phyloP scores from a whole-genome alignment of 1,284 basidiomycete species.

The Amylostereum areolatum region DNA sequence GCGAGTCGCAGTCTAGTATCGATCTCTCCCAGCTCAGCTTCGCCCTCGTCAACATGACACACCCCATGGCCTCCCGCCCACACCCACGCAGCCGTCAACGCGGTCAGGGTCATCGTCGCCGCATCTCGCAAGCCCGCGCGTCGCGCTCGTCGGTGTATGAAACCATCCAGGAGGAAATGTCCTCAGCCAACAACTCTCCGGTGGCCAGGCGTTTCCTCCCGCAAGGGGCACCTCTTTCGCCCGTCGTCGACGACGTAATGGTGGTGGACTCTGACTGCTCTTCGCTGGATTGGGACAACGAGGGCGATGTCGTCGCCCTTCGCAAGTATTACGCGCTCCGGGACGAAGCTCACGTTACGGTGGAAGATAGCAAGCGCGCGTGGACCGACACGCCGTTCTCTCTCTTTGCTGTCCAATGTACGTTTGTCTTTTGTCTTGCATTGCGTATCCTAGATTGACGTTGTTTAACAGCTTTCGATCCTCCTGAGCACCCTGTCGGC shows the following conservation, averaged over 20 bases:
- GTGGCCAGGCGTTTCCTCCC: constrained; percentile 23
- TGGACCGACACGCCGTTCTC: constrained; percentile 75
- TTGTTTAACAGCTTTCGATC: constrained; percentile 53
- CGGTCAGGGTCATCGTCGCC: constrained; percentile 63
- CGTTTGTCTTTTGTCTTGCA: constrained; percentile 22
- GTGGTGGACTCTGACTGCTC: constrained; percentile 50
- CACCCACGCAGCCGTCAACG: constrained; percentile 34
- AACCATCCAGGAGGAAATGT: constrained; percentile 67
- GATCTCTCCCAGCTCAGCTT: constrained; percentile 57
- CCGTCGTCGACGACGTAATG: constrained; percentile 36
- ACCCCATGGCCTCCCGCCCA: constrained; percentile 30
- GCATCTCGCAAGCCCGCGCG: constrained; percentile 54
- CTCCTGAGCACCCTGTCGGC: constrained; percentile 53
- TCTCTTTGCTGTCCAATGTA: constrained; percentile 64
- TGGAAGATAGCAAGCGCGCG: constrained; percentile 56
- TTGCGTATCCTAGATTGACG: background rate
- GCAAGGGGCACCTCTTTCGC: constrained; percentile 7
- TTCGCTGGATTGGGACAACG: constrained; percentile 57
- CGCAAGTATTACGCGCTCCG: constrained; percentile 64
- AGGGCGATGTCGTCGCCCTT: constrained; percentile 52
- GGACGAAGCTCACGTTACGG: constrained; percentile 61
- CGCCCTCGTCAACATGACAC: constrained; percentile 44
- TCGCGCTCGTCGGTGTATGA: constrained; percentile 70
- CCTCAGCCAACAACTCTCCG: constrained; percentile 28
- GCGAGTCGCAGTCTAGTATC: constrained; percentile 69